Evolutionary conservation across 1,284 basidiomycete species (phyloP).

Genomic region (Ceratobasidium sp.): DNA sequence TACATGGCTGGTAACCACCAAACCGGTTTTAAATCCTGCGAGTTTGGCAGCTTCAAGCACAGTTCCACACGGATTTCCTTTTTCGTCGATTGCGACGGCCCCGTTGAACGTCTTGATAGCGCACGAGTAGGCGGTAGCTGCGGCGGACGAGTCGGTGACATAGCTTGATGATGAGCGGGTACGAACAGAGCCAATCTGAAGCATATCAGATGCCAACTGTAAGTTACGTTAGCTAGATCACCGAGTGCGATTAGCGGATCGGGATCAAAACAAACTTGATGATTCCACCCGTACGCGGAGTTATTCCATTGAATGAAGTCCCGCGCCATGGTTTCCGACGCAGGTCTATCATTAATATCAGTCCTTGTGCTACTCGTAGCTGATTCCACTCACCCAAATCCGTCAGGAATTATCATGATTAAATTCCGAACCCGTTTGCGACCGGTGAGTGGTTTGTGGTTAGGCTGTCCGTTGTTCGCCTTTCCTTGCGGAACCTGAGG

Average conservation of each 20-base stretch:
- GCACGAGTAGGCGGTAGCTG: slow-evolving; percentile 56
- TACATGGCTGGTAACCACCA: slow-evolving; percentile 56
- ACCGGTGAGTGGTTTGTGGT: not conserved
- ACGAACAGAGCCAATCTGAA: slow-evolving; percentile 54
- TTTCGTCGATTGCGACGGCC: slow-evolving; percentile 55
- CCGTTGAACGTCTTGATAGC: slow-evolving; percentile 55
- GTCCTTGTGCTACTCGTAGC: too few relatives aligned
- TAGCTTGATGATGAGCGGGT: slow-evolving; percentile 55
- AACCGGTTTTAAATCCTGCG: slow-evolving; percentile 54
- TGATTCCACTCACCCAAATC: slow-evolving; percentile 51
- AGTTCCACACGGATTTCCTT: slow-evolving; percentile 56
- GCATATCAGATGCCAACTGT: slow-evolving; percentile 54
- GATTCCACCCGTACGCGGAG: slow-evolving; percentile 45
- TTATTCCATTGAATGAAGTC: slow-evolving; percentile 52
- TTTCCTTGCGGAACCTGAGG: slow-evolving; percentile 38
- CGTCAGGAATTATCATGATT: slow-evolving; percentile 52
- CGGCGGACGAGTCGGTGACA: slow-evolving; percentile 57
- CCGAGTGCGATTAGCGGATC: not conserved
- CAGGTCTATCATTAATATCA: slow-evolving; percentile 49
- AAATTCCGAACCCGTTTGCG: slow-evolving; percentile 48
- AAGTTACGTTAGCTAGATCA: not conserved
- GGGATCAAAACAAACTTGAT: slow-evolving; percentile 29
- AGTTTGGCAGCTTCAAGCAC: slow-evolving; percentile 57
- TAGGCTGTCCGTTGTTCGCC: slow-evolving; percentile 43
- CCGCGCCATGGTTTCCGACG: slow-evolving; percentile 56